Evolutionary conservation across 2,329 filamentous ascomycete genomes (phyloP).

Genomic region (Cladophialophora bantiana): DNA sequence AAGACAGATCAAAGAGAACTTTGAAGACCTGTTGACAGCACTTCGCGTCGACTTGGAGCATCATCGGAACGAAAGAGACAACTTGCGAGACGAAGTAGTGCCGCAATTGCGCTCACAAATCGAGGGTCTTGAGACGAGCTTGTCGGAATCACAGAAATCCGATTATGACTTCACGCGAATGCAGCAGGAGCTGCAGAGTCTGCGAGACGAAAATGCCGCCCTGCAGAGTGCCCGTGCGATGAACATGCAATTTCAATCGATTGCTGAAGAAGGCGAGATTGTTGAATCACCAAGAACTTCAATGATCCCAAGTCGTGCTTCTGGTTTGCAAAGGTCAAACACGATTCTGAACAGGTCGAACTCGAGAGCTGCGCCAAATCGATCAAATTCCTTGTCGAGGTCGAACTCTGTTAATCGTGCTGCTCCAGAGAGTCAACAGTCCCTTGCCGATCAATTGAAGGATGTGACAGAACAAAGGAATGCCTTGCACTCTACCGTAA

Average conservation of each 20-base stretch:
- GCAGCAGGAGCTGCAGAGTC: conserved; percentile 80
- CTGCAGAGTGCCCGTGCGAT: conserved; percentile 56
- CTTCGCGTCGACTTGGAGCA: conserved; percentile 83
- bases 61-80: conserved; percentile 86
- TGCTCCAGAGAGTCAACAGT: conserved; percentile 67
- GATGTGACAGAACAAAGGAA: conserved; percentile 94
- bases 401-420: conserved; percentile 63
- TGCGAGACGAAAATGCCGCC: conserved; percentile 60
- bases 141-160: conserved; percentile 70
- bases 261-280: conserved; percentile 64
- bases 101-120: conserved; percentile 78
- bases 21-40: conserved; percentile 87
- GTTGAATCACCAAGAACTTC: conserved; percentile 53
- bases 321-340: conserved; percentile 37
- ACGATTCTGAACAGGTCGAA: conserved; percentile 66
- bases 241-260: conserved; percentile 65
- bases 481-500: conserved; percentile 85
- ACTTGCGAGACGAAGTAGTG: conserved; percentile 85
- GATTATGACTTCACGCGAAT: conserved; percentile 82
- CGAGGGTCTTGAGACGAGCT: conserved; percentile 58
- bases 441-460: conserved; percentile 79
- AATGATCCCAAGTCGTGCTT: conserved; percentile 50
- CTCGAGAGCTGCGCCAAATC: conserved; percentile 66
- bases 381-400: conserved; percentile 62
- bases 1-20: conserved; percentile 85